Conservation (phyloP, 176 grass and related monocot genomes). For the Pontederia crassipes region DNA sequence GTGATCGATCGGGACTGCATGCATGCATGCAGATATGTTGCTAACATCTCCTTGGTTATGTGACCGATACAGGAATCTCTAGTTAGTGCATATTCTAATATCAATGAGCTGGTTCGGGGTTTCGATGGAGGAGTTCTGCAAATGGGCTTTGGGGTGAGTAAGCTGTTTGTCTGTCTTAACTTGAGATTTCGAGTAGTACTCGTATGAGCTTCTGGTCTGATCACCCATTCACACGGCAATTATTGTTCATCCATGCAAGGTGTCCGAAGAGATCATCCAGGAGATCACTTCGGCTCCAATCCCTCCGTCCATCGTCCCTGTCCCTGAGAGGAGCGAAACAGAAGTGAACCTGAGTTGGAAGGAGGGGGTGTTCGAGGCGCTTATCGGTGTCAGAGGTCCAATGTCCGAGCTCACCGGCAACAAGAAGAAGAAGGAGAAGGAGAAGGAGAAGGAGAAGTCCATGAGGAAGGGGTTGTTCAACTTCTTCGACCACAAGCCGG, state of each 20-base stretch:
- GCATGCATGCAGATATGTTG: neutral
- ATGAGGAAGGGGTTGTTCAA: slow-evolving; percentile 56
- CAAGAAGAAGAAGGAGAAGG: slow-evolving; percentile 19
- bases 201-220: neutral
- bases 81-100: slow-evolving; percentile 44
- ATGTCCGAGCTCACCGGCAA: neutral
- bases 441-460: slow-evolving; percentile 66
- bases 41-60: neutral
- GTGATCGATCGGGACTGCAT: neutral
- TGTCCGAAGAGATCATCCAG: slow-evolving; percentile 26
- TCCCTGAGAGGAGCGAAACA: slow-evolving; percentile 22
- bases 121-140: slow-evolving; percentile 53
- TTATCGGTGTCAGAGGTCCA: slow-evolving; percentile 30
- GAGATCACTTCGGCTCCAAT: slow-evolving; percentile 24
- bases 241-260: slow-evolving; percentile 7
- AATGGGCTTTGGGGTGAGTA: slow-evolving; percentile 55
- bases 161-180: neutral
- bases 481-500: slow-evolving; percentile 53
- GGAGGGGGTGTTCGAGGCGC: slow-evolving; percentile 35
- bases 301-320: slow-evolving; percentile 40
- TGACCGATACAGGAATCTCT: slow-evolving; percentile 32
- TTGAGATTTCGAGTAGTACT: neutral
- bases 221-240: neutral
- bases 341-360: slow-evolving; percentile 34
- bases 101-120: slow-evolving; percentile 49